A percentile compares a stretch with the other conserved stretches of the same genome.
Evolutionary conservation across 352 stramenopile species (phyloP).

Genomic region (Pilasporangium apinafurcum): DNA sequence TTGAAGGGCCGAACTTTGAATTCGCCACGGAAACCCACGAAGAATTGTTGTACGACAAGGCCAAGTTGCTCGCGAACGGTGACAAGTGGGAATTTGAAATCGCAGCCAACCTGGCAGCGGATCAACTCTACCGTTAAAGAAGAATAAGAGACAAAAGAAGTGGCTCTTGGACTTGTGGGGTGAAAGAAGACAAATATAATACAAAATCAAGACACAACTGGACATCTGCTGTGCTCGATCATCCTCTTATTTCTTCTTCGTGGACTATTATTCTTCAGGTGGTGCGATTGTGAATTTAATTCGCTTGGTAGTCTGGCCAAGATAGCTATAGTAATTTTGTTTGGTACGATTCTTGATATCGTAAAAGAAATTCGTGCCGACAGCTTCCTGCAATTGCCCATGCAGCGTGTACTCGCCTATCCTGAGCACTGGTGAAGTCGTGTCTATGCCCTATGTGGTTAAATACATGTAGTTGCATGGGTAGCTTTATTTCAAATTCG

Average conservation of each 20-base stretch:
- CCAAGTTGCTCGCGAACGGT: conserved; percentile 99
- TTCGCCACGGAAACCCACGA: conserved; percentile 99
- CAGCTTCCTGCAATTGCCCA: conserved; percentile 62
- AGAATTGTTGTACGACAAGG: conserved; percentile 99
- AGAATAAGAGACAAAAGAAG: not conserved
- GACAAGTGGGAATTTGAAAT: conserved; percentile 99
- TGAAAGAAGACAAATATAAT: not conserved
- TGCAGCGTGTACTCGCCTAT: conserved; percentile 72
- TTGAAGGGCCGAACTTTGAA: conserved; percentile 99
- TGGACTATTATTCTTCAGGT: conserved; percentile 48
- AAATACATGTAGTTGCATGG: not conserved
- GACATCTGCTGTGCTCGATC: not conserved
- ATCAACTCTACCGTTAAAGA: conserved; percentile 99
- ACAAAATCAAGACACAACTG: too few species aligned
- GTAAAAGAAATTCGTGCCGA: conserved; percentile 79
- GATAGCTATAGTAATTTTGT: conserved; percentile 44
- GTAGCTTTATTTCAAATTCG: not conserved
- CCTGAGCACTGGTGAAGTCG: conserved; percentile 41
- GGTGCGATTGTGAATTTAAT: conserved; percentile 78
- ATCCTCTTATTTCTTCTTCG: not conserved
- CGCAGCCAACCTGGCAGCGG: conserved; percentile 97
- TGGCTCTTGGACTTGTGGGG: not conserved
- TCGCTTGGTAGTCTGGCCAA: conserved; percentile 68
- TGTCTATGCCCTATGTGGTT: conserved; percentile 52
- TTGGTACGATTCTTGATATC: conserved; percentile 43